phyloP scores from a whole-genome alignment of 257 asterid species.

The Misopates orontium region DNA sequence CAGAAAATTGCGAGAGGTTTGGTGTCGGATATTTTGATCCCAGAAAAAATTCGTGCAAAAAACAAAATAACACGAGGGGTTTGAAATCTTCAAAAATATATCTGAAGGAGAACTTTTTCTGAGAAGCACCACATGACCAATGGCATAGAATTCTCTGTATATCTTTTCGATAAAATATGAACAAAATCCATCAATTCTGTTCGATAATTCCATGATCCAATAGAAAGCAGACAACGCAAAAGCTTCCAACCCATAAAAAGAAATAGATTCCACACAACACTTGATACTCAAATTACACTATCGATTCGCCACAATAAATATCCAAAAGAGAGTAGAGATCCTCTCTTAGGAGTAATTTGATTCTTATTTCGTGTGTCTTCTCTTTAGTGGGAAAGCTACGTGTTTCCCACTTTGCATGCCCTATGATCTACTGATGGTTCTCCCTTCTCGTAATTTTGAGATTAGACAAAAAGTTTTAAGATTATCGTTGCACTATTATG shows the following conservation, averaged over 20 bases:
- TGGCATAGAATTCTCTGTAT: constrained; percentile 22
- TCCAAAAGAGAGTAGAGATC: constrained; percentile 3
- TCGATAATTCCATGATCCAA: constrained; percentile 33
- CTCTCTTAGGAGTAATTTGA: not conserved
- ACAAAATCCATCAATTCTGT: constrained; percentile 13
- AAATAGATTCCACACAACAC: constrained; percentile 17
- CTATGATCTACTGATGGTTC: too few relatives aligned
- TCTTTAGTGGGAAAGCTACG: constrained; percentile 34
- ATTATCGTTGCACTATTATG: too few relatives aligned
- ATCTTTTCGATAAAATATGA: constrained; percentile 35
- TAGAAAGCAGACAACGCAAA: constrained; percentile 22
- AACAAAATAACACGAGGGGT: not conserved
- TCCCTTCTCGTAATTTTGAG: too few relatives aligned
- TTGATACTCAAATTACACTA: constrained; percentile 24
- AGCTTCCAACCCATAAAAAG: not conserved
- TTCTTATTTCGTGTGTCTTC: constrained; percentile 26
- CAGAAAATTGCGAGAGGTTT: too few relatives aligned
- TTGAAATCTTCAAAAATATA: constrained; percentile 19
- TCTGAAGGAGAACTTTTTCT: constrained; percentile 7
- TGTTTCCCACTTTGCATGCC: constrained; percentile 34
- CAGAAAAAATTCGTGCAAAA: not conserved
- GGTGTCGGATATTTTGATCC: too few relatives aligned
- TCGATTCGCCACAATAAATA: constrained; percentile 34
- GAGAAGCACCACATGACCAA: constrained; percentile 21
- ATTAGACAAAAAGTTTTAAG: too few relatives aligned